phyloP scores from a whole-genome alignment of 83 land plant species.

The Larix sibirica region DNA sequence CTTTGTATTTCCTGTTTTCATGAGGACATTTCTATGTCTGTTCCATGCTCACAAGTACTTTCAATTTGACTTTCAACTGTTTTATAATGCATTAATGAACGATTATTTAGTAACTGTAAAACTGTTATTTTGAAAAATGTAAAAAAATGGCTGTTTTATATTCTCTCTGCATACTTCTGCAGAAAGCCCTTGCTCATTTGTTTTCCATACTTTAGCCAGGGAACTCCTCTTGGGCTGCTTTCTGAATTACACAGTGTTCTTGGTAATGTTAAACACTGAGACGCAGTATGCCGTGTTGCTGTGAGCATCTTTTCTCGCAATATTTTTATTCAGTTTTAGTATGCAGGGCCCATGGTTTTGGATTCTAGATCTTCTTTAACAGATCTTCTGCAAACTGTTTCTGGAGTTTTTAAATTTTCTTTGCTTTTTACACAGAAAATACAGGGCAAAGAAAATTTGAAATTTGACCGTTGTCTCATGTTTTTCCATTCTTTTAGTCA shows the following conservation, averaged over 20 bases:
- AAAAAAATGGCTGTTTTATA: not conserved
- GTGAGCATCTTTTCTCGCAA: too few species aligned
- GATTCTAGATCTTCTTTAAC: too few species aligned
- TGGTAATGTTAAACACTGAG: not conserved
- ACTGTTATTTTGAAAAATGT: too few species aligned
- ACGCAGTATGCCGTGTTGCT: too few species aligned
- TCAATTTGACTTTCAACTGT: not conserved
- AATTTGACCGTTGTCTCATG: too few species aligned
- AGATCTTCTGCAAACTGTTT: too few species aligned
- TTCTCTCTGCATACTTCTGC: not conserved
- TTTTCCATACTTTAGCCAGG: not conserved
- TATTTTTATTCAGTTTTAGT: too few species aligned
- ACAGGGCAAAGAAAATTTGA: too few species aligned
- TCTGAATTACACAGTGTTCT: not conserved
- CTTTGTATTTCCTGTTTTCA: not conserved
- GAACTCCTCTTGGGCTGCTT: not conserved
- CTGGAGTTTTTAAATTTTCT: too few species aligned
- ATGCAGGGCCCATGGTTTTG: too few species aligned
- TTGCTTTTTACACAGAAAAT: too few species aligned
- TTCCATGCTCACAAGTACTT: not conserved
- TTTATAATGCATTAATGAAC: not conserved
- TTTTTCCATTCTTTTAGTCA: too few species aligned
- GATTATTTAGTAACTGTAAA: not conserved
- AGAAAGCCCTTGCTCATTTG: not conserved
- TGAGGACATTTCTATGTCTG: not conserved